phyloP scores from a whole-genome alignment of 2,329 filamentous ascomycete species.

The Fusarium gaditjirri region DNA sequence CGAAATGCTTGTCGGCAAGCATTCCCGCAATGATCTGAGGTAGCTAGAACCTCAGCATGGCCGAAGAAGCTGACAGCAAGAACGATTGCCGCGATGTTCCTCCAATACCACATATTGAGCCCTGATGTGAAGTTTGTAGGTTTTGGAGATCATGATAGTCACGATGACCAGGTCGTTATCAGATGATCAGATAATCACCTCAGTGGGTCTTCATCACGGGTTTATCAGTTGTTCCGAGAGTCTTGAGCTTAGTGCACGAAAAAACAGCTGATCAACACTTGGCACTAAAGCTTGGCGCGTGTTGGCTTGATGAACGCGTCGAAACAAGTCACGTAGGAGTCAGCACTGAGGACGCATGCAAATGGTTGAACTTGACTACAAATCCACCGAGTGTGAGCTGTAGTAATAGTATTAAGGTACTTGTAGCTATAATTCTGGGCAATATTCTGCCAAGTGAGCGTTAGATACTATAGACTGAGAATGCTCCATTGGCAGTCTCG shows the following conservation, averaged over 20 bases:
- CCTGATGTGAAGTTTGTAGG: not conserved
- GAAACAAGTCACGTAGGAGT: not conserved
- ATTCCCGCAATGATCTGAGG: not conserved
- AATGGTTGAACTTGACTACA: not conserved
- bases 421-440: not conserved
- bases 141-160: not conserved
- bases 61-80: accelerated
- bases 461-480: accelerated
- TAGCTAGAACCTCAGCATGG: accelerated
- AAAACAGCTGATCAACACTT: not conserved
- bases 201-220: conserved; percentile 20
- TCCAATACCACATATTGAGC: not conserved
- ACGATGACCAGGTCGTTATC: not conserved
- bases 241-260: not conserved
- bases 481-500: accelerated
- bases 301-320: no score
- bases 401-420: not conserved
- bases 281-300: not conserved
- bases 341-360: not conserved
- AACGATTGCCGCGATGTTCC: accelerated
- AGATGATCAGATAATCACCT: conserved; percentile 23
- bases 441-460: not conserved
- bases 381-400: no score
- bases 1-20: conserved; percentile 22
- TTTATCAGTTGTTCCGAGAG: not conserved